Percentiles rank a stretch among this genome's conserved stretches.
phyloP scores from a whole-genome alignment of 2,329 filamentous ascomycete genomes.

The Beauveria sp. region DNA sequence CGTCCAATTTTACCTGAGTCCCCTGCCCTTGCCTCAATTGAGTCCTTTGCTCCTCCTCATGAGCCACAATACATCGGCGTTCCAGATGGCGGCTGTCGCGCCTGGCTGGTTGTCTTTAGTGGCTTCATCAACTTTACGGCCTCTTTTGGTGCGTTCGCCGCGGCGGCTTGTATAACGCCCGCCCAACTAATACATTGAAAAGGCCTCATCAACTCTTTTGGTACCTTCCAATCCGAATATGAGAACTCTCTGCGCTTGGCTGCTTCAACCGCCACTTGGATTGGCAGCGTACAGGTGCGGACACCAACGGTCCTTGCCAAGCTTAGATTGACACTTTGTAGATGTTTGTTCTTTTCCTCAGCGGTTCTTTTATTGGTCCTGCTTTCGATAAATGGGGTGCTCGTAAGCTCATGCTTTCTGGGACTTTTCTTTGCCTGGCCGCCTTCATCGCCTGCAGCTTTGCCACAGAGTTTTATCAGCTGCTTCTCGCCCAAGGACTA shows the following conservation, averaged over 20 bases:
- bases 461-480: conserved; percentile 27
- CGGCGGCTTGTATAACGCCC: neutral
- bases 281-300: conserved; percentile 27
- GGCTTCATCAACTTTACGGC: conserved; percentile 22
- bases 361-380: conserved; percentile 31
- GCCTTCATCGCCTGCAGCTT: conserved; percentile 29
- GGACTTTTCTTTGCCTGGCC: conserved; percentile 27
- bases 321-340: conserved; percentile 18
- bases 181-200: neutral
- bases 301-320: neutral
- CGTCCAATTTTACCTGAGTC: conserved; percentile 1
- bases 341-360: conserved; percentile 31
- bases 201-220: conserved; percentile 37
- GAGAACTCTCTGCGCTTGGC: conserved; percentile 24
- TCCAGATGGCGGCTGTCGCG: conserved; percentile 21
- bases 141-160: conserved; percentile 20
- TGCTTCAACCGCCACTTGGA: conserved; percentile 32
- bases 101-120: conserved; percentile 26
- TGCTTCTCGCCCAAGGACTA: conserved; percentile 32
- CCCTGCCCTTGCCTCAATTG: neutral
- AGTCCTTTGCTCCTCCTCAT: neutral
- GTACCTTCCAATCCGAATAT: conserved; percentile 49
- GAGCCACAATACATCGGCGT: conserved; percentile 4
- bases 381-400: conserved; percentile 33
- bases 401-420: conserved; percentile 25